Base-by-base conservation (phyloP, 352 stramenopile genomes). In the Albugo candida region DNA sequence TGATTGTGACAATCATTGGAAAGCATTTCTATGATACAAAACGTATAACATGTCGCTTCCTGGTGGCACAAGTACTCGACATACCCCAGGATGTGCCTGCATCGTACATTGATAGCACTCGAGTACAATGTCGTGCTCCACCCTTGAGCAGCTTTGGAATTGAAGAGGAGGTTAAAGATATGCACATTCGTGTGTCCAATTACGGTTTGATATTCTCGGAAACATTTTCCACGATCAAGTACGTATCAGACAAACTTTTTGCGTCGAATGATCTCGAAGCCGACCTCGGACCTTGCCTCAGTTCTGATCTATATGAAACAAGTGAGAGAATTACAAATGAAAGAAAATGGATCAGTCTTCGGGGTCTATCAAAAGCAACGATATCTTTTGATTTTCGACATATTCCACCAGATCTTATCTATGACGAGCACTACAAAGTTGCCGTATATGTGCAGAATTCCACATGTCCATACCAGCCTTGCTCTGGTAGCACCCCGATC, bases 351-450 rank as follows among this genome's bases (percentile, higher is more conserved):
- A 97, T 97, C 55, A 49, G 70, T 12, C 56, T 97, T 6, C 72
- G 71, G 5, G 89, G 84, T 2, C 73, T 97, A 45, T 83, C 87
- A n/a, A 84, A 89, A 36, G 87, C 92, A 1, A 81, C 91, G 53
- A 41, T 98, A 1, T 88, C 73, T 18, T 97, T 97, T 52, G 91
- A 98, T 49, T 96, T 97, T 44, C 65, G 70, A 16, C 84, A 97
- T 47, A 53, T 98, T 12, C 88, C 93, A 11, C 55, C 52, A 0
- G 64, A 93, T 46, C 61, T 98, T 45, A 57, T 92, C 13, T 98
- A 97, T 57, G 72, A 93, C 46, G 83, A 97, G 57, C 92, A 98
- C 63, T 97, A 85, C 63, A 91, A 83, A 18, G 65, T 98, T 51
- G 89, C 86, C n/a, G 75, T 98, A 20, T 97, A 95, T 47, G 78